Evolutionary conservation across 139 green algal genomes (phyloP), one percentile per base, ranked within the genome.

Genomic region (Volvox reticuliferus): DNA sequence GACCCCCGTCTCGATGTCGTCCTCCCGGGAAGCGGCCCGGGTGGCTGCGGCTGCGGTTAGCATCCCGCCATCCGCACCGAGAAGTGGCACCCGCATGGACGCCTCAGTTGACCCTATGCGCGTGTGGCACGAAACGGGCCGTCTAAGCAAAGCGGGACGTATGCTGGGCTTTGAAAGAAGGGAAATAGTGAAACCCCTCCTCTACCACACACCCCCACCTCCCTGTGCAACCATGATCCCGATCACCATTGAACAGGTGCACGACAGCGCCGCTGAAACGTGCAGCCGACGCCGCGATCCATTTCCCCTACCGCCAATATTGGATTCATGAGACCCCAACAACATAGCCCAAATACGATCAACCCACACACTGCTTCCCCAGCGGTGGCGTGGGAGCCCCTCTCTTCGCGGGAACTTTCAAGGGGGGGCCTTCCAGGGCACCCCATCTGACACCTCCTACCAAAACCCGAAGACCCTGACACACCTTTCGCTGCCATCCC

Each of bases 1-100:
- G 84, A 96, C 88, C 79, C 94, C 86, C 35, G 92, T 92, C 92
- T 96, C 89, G n/a, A 86, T 63, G 87, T 96, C 91, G 20, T 91
- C 76, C 75, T 87, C 91, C 88, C 55, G 65, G 65, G 65, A 28
- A 12, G 65, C 65, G 65, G 44, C 44, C 44, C 5, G 44, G 44
- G 79, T 87, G 73, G 79, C 75, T 9, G 82, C 68, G n/a, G 86
- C 22, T 2, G 1, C 36, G 12, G 20, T 26, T 19, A 55, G 30
- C 32, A 50, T 35, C 13, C 75, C 76, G n/a, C 82, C 82, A 1
- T 76, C 87, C 24, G 62, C 22, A 0, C 62, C 82, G 61, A 87
- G 62, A 62, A 87, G 32, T 30, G 82, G 82, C 50, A 28, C 32
- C 24, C 71, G 16, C 71, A 30, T 20, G 71, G 65, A 73, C 24